These are phyloP conservation scores for Tylopilus felleus DNA, from an alignment of 768 basidiomycete species.

Conservation along the genomic window DNA sequence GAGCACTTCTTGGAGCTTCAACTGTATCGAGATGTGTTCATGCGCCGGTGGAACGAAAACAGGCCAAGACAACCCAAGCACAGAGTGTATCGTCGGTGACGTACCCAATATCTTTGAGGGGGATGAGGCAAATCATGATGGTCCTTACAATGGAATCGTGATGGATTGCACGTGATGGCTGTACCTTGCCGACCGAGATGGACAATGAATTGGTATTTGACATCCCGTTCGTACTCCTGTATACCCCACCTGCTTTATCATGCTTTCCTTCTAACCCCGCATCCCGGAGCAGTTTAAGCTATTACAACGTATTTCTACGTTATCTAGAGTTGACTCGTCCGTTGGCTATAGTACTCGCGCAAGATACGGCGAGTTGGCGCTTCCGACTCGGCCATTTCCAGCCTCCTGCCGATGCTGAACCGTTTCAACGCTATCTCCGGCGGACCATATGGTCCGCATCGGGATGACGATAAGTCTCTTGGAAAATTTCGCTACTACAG, in stretches of 20 bases:
- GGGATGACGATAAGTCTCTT: too few relatives aligned
- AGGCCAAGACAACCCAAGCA: conserved; percentile 60
- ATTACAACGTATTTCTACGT: neutral
- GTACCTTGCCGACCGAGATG: neutral
- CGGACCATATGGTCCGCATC: too few relatives aligned
- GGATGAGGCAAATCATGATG: conserved; percentile 43
- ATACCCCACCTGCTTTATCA: neutral
- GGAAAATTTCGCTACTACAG: too few relatives aligned
- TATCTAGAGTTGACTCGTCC: neutral
- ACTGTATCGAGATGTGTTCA: neutral
- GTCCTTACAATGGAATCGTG: conserved; percentile 27
- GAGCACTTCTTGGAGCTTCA: neutral
- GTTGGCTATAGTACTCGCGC: too few relatives aligned
- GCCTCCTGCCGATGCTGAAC: too few relatives aligned
- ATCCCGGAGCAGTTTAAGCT: neutral
- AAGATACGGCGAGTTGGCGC: too few relatives aligned
- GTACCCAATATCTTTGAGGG: conserved; percentile 42
- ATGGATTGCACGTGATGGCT: conserved; percentile 11
- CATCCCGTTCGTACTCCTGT: neutral
- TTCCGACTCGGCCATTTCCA: too few relatives aligned
- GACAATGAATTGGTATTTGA: neutral
- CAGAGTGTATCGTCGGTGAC: conserved; percentile 21
- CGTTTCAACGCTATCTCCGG: too few relatives aligned
- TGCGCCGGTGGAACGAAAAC: neutral
- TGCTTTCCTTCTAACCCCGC: neutral